Evolutionary conservation across 352 stramenopile genomes (phyloP).

Genomic region (Phytophthora hybrid): DNA sequence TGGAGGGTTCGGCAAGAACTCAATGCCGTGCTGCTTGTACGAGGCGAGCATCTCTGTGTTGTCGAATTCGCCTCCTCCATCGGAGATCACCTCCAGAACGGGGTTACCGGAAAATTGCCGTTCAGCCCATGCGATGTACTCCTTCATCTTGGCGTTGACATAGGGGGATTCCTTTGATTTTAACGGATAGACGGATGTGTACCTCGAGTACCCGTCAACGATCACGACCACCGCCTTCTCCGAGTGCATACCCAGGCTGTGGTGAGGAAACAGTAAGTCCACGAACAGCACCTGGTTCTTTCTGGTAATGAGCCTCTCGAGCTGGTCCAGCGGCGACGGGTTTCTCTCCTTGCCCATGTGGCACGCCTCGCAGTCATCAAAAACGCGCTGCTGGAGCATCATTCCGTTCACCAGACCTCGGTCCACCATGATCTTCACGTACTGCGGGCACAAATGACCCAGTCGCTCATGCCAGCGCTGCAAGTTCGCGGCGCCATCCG

Average conservation of each 20-base stretch:
- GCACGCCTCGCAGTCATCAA: slow-evolving; percentile 6
- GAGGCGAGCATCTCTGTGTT: not conserved
- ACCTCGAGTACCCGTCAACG: slow-evolving; percentile 9
- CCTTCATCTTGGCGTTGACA: not conserved
- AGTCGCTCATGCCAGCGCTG: slow-evolving; percentile 9
- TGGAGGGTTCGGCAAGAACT: not conserved
- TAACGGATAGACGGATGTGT: slow-evolving; percentile 14
- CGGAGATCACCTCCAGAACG: not conserved
- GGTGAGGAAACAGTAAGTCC: slow-evolving; percentile 7
- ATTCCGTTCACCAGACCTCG: not conserved
- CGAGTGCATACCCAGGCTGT: not conserved
- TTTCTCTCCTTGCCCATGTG: slow-evolving; percentile 12
- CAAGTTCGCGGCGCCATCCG: slow-evolving; percentile 1
- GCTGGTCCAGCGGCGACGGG: not conserved
- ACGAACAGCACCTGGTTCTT: slow-evolving; percentile 17
- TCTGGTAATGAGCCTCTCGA: slow-evolving; percentile 2
- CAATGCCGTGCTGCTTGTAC: not conserved
- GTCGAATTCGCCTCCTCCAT: not conserved
- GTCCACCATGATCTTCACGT: slow-evolving; percentile 10
- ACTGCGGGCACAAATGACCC: slow-evolving; percentile 16
- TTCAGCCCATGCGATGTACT: slow-evolving; percentile 10
- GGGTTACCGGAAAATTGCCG: not conserved
- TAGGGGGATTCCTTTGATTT: slow-evolving; percentile 4
- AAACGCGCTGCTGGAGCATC: not conserved
- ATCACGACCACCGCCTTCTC: slow-evolving; percentile 12